Conservation (phyloP, 768 basidiomycete species). For the Phanerodontia chrysosporium region DNA sequence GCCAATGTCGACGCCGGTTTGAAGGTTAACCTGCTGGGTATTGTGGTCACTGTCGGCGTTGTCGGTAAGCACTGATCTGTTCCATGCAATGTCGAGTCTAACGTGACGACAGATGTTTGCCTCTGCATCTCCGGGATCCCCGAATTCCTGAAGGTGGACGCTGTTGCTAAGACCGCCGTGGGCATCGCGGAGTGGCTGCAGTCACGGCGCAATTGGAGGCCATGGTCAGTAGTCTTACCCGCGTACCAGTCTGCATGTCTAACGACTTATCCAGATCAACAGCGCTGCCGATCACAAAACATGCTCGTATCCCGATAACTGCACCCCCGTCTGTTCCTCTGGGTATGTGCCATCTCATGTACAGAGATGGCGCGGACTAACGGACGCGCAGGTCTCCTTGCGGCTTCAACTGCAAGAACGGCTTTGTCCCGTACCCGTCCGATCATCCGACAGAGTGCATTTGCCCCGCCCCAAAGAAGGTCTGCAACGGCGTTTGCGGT, state of each 20-base stretch:
- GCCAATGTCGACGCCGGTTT: constrained; percentile 32
- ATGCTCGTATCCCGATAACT: constrained; percentile 40
- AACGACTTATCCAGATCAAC: constrained; percentile 23
- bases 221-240: constrained; percentile 26
- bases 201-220: constrained; percentile 29
- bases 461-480: constrained; percentile 36
- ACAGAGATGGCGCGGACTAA: background rate
- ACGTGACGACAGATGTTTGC: constrained; percentile 32
- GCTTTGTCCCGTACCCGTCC: constrained; percentile 33
- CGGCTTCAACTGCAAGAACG: constrained; percentile 42
- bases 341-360: constrained; percentile 7
- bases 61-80: constrained; percentile 22
- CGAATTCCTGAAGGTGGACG: constrained; percentile 28
- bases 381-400: constrained; percentile 30
- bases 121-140: constrained; percentile 39
- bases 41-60: constrained; percentile 25
- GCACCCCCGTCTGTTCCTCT: constrained; percentile 31
- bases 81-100: background rate
- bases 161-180: constrained; percentile 23
- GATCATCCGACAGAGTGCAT: constrained; percentile 36
- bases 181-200: constrained; percentile 28
- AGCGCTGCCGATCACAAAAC: constrained; percentile 15
- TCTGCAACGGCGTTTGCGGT: constrained; percentile 48
- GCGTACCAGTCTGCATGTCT: background rate
- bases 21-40: constrained; percentile 17